Evolutionary conservation across 495 filamentous ascomycete genomes (phyloP), one percentile per base, ranked within the genome.

Genomic region (Trypethelium eluteriae): DNA sequence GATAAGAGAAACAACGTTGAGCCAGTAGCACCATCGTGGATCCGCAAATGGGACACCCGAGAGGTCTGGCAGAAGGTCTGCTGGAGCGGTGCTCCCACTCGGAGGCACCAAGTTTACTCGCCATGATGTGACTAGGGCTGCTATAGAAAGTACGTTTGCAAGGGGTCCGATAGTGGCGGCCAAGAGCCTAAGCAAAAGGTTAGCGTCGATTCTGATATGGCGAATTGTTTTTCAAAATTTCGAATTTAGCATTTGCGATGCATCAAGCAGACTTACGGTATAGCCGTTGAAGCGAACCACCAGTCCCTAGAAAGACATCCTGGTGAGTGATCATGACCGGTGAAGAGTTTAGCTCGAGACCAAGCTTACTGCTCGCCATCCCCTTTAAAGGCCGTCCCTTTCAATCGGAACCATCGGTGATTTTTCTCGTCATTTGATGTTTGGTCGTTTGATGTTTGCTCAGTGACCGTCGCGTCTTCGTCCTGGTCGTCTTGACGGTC

Each of bases 221-320:
- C 25, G 25, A 1, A 25, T 25, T 25, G 25, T 25, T 25, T 25
- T 25, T 25, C 25, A 25, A 1, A 14, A 2, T 62, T 0, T 14
- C 10, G 56, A 39, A 64, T 50, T 2, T 12, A 2, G 34, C 11
- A 39, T 39, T 5, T 32, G 4, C 34, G 2, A 46, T 14, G 2
- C 1, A 1, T 46, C 2, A 65, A 18, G 1, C 1, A 14, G 32
- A 72, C 71, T 66, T 66, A 73, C 10, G 89, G 89, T 57, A 91
- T 89, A 12, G 85, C 88, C 3, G 87, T 93, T 0, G 86, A 89
- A 1, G 89, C 89, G 67, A 90, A 84, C 89, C 89, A 92, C 89
- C 89, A 92, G 53, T 83, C 79, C 66, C 53, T 59, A 59, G 7
- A 11, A 59, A 59, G 53, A 59, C 10, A 34, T 32, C 32, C 14